A percentile compares a stretch with the other conserved stretches of the same genome.
These are phyloP conservation scores for Tilletia setariae DNA, from an alignment of 1,284 basidiomycete species.

Conservation along the genomic window DNA sequence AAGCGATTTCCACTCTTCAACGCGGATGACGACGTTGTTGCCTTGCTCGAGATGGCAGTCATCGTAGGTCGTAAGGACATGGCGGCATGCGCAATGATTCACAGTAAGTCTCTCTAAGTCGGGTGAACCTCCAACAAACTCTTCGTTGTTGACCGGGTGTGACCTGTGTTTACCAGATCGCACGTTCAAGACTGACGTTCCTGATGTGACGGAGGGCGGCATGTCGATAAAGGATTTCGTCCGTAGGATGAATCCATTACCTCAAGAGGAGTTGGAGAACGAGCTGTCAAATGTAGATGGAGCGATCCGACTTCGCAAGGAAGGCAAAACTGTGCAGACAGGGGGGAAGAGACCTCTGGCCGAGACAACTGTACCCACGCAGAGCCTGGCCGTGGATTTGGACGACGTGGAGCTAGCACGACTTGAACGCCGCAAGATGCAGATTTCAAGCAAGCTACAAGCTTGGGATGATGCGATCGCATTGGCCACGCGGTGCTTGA, in stretches of 20 bases:
- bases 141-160: background rate
- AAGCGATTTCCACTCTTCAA: slow-evolving; percentile 93
- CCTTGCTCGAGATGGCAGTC: slow-evolving; percentile 86
- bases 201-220: background rate
- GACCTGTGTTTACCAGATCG: background rate
- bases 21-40: slow-evolving; percentile 89
- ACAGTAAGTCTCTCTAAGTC: slow-evolving; percentile 72
- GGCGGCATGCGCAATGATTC: slow-evolving; percentile 80
- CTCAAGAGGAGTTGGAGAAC: too few relatives aligned
- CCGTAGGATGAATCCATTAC: background rate
- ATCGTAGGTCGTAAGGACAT: slow-evolving; percentile 80
- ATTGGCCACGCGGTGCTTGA: background rate
- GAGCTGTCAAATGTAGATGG: too few relatives aligned
- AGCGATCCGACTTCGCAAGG: too few relatives aligned
- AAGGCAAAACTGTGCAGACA: too few relatives aligned
- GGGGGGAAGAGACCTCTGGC: slow-evolving; percentile 1
- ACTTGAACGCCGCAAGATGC: background rate
- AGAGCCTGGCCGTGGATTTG: background rate
- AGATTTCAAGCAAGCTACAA: background rate
- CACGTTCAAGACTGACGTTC: slow-evolving; percentile 14
- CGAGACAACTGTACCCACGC: background rate
- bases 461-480: background rate
- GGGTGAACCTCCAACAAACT: background rate
- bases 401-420: background rate
- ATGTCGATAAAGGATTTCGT: background rate